Evolutionary conservation across 495 filamentous ascomycete species (phyloP).

Genomic region (Saxispiralis lemnorum): DNA sequence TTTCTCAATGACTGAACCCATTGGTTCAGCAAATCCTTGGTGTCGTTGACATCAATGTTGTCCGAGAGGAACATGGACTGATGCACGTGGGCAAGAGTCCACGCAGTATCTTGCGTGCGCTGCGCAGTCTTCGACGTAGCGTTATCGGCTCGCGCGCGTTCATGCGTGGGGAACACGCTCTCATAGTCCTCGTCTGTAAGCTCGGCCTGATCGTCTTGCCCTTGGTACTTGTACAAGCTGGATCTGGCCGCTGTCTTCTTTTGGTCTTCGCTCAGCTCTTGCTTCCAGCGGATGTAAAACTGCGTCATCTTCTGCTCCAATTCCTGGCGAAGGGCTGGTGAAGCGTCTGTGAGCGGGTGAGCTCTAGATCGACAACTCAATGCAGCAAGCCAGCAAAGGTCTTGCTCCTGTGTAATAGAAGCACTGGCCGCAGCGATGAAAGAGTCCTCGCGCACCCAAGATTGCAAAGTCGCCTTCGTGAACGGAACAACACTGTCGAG

Average conservation of each 20-base stretch:
- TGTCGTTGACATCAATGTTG: background rate
- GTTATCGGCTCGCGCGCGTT: background rate
- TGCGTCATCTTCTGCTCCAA: constrained; percentile 31
- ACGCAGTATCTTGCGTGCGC: constrained; percentile 31
- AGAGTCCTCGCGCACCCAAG: constrained; percentile 1
- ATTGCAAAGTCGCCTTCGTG: background rate
- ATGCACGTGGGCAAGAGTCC: constrained; percentile 36
- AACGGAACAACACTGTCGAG: constrained; percentile 4
- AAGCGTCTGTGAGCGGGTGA: background rate
- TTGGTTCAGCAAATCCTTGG: too few species aligned
- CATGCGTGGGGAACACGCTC: constrained; percentile 50
- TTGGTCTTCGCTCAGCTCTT: constrained; percentile 52
- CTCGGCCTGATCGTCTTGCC: constrained; percentile 55
- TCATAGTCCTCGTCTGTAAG: constrained; percentile 51
- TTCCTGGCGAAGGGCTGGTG: background rate
- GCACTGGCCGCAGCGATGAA: constrained; percentile 1
- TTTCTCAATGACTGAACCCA: too few species aligned
- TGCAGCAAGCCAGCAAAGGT: background rate
- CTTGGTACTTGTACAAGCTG: constrained; percentile 66
- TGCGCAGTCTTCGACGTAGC: background rate
- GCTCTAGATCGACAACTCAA: background rate
- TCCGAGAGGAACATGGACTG: constrained; percentile 27
- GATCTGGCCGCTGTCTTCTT: constrained; percentile 49
- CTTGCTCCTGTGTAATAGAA: background rate
- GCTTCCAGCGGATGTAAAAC: constrained; percentile 64